phyloP scores from a whole-genome alignment of 2,329 filamentous ascomycete genomes.

The Aspergillus proliferans region DNA sequence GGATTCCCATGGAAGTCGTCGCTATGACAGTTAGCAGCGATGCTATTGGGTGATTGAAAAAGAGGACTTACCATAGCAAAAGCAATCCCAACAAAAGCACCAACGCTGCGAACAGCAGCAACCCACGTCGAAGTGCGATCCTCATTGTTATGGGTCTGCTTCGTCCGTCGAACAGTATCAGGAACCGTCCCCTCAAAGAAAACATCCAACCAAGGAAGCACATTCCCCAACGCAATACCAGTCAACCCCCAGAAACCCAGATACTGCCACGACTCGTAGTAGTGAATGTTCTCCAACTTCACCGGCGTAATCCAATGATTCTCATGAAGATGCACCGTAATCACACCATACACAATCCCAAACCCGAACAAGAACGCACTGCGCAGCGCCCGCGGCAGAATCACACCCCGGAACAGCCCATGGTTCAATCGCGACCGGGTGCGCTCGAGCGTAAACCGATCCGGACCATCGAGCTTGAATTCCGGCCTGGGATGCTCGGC shows the following conservation, averaged over 20 bases:
- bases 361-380: constrained; percentile 66
- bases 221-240: constrained; percentile 68
- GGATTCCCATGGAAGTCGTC: constrained; percentile 86
- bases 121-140: constrained; percentile 56
- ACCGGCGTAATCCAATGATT: constrained; percentile 58
- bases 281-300: constrained; percentile 51
- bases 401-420: constrained; percentile 34
- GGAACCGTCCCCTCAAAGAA: constrained; percentile 59
- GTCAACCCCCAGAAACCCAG: constrained; percentile 74
- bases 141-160: constrained; percentile 15
- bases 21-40: constrained; percentile 44
- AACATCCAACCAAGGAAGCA: constrained; percentile 78
- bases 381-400: constrained; percentile 53
- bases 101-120: constrained; percentile 61
- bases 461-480: constrained; percentile 19
- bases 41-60: constrained; percentile 1
- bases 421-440: constrained; percentile 32
- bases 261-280: constrained; percentile 56
- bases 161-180: constrained; percentile 17
- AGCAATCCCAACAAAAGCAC: constrained; percentile 66
- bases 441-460: constrained; percentile 23
- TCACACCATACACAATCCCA: constrained; percentile 73
- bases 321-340: constrained; percentile 74
- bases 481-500: constrained; percentile 39
- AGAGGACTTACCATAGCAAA: constrained; percentile 68